Evolutionary conservation across 371 early-diverging fungal species (phyloP), one percentile per base, ranked within the genome.

Genomic region (Fennellomyces sp.): DNA sequence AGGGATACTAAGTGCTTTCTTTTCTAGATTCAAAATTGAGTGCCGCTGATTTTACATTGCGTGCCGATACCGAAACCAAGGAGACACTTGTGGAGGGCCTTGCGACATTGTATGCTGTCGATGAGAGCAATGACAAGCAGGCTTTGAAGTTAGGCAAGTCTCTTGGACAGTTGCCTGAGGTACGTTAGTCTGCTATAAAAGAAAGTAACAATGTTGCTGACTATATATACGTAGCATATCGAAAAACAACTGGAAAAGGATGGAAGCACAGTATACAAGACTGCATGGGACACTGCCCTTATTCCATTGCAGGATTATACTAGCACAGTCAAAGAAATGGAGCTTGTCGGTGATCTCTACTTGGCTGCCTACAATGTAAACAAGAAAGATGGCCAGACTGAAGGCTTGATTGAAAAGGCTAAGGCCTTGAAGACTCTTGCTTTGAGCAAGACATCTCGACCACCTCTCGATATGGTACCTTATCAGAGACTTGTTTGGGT

Each of bases 101-200:
- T 30, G 86, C 91, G 6, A 91, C 92, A 0, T 66, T 93, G 19
- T 89, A 90, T 68, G 88, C 84, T 53, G 78, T 90, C 5, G 86
- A 90, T 59, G 84, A 88, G 52, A 78, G 76, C 17, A 66, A 78
- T 23, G 70, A 74, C 38, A 73, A 78, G 19, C 78, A 82, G 30
- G 76, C 80, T 11, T 64, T 72, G 30, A 67, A 81, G 56, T 70
- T 82, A 1, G 55, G 69, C n/a, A 78, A 79, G 49, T 83, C 88
- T 1, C 72, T 88, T 51, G 60, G 70, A 31, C 82, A 83, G 15
- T 67, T 85, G 25, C 88, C 86, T 13, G 78, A 80, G 68, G 80
- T 80, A 73, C 63, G 69, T 54, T 42, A 42, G 17, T 42, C 19
- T 42, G 13, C 3, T 50, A 3, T 6, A 12, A 3, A 38, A 6